Conservation (phyloP, 140 eudicot species). For the Flaveria floridana region DNA sequence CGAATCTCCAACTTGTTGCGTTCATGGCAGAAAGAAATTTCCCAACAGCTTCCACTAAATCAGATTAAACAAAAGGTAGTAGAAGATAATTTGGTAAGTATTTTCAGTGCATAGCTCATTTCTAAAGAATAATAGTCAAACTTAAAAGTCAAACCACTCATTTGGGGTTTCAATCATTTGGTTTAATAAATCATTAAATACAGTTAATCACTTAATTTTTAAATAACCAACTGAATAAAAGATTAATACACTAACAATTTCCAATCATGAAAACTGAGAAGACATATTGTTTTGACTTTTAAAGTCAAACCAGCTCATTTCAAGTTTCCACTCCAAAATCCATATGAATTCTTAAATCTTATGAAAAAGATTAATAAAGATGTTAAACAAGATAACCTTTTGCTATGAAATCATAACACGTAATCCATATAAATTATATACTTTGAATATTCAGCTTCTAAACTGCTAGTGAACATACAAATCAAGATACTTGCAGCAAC, state of each 20-base stretch:
- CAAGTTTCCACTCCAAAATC: constrained; percentile 7
- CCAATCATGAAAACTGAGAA: constrained; percentile 23
- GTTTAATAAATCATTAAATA: constrained; percentile 17
- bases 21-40: constrained; percentile 61
- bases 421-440: not conserved
- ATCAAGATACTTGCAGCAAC: constrained; percentile 19
- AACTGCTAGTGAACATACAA: constrained; percentile 15
- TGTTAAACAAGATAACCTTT: constrained; percentile 5
- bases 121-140: constrained; percentile 2
- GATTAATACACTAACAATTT: constrained; percentile 1
- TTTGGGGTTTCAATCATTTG: constrained; percentile 20
- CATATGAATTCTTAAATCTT: not conserved
- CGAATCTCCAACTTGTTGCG: constrained; percentile 65
- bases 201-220: not conserved
- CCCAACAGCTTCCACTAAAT: constrained; percentile 58
- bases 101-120: not conserved
- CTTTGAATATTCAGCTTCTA: no score
- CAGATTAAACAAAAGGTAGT: constrained; percentile 3
- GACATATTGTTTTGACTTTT: not conserved
- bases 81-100: constrained; percentile 2
- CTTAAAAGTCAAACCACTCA: constrained; percentile 29
- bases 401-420: not conserved
- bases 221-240: not conserved
- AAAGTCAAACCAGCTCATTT: constrained; percentile 17
- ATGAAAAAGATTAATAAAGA: constrained; percentile 5